A percentile compares a stretch with the other conserved stretches of the same genome.
Conservation (phyloP, 306 rosid genomes). For the Lupinus albus region DNA sequence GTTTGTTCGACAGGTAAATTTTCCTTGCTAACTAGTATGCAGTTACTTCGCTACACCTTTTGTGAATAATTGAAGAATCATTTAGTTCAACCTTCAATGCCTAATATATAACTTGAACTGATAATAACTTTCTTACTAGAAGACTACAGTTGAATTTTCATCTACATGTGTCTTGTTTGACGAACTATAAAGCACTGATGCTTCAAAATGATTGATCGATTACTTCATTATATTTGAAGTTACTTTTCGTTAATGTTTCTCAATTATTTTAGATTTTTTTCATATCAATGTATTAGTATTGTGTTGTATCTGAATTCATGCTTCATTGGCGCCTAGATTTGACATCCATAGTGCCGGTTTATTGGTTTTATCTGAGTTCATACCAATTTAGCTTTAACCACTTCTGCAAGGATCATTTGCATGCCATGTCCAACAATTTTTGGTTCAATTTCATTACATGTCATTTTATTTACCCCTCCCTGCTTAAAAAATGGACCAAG, state of each 20-base stretch:
- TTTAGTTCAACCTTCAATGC: neutral
- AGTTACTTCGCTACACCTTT: neutral
- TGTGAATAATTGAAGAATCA: constrained; percentile 7
- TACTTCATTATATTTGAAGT: neutral
- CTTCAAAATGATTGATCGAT: neutral
- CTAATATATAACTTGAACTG: neutral
- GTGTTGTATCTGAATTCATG: too few species aligned
- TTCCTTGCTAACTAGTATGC: constrained; percentile 16
- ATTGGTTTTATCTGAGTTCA: too few species aligned
- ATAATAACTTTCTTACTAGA: neutral
- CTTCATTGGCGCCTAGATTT: too few species aligned
- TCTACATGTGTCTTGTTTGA: neutral
- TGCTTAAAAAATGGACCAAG: neutral
- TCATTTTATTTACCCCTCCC: too few species aligned
- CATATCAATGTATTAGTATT: too few species aligned
- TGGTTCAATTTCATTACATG: neutral
- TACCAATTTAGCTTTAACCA: too few species aligned
- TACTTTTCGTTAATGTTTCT: too few species aligned
- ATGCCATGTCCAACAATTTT: neutral
- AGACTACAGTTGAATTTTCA: constrained; percentile 10
- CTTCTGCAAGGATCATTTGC: neutral
- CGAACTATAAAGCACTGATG: neutral
- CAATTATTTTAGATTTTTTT: too few species aligned
- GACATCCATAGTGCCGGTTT: too few species aligned
- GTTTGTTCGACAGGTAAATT: constrained; percentile 83